Base-by-base conservation (phyloP, 768 basidiomycete species). In the Suillus lakei region DNA sequence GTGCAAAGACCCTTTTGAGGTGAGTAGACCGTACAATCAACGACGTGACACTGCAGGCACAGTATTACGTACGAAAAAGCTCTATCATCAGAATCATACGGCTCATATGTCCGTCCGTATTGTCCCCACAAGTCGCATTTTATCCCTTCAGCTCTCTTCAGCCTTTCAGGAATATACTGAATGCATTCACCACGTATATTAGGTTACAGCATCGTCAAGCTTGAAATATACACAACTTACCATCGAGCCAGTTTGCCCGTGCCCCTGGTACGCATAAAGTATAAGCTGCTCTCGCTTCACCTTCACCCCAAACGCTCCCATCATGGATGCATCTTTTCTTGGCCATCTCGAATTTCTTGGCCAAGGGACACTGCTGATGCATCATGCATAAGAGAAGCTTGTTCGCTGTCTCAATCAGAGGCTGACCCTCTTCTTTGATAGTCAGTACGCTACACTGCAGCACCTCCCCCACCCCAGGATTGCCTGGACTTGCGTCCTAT, bases 241-340 rank as follows among this genome's bases (percentile, higher is more conserved):
- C 77, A 13, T 76, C 74, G 75, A 68, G 64, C 13, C 58, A 64
- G 10, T 77, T 71, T 43, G 60, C 75, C n/a, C 77, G 79, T 23
- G 71, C 73, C 9, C 70, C 70, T 36, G 79, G 79, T 38, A 76
- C 78, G 75, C 48, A 53, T 53, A 21, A 21, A 53, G 16, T 28
- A 30, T 18, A 18, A 30, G 28, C 51, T 30, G 28, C 16, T 53
- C 51, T 53, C 51, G 18, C 51, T 53, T 32, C 18, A n/a, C n/a
- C n/a, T n/a, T n/a, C n/a, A 39, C 39, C 13, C 39, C 39, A 39
- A 2, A 5, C 39, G 15, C 39, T 16, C 18, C 18, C 23, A 28
- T 30, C n/a, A n/a, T n/a, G n/a, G 51, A 12, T 12, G 9, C 10
- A 32, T 21, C 30, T 5, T 53, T 30, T 53, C 50, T 53, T 9